Percentiles rank a stretch among this genome's conserved stretches.
phyloP scores from a whole-genome alignment of 352 stramenopile species.

The Phytopythium oedochilum region DNA sequence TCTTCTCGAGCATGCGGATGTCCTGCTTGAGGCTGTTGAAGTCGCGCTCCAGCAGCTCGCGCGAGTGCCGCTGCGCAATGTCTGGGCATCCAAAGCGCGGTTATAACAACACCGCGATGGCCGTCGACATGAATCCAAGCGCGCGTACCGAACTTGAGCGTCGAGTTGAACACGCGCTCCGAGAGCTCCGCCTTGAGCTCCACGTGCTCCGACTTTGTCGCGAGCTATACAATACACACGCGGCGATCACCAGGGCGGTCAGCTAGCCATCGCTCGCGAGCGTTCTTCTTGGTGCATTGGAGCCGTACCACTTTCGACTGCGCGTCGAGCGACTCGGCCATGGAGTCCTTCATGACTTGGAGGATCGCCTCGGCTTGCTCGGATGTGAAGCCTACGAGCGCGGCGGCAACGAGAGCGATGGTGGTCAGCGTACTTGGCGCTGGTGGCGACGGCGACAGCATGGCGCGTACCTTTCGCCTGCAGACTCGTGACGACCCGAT shows the following conservation, averaged over 20 bases:
- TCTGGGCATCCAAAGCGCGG: conserved; percentile 24
- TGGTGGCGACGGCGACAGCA: too few relatives aligned
- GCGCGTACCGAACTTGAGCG: conserved; percentile 77
- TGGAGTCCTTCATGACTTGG: conserved; percentile 76
- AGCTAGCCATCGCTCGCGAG: background rate
- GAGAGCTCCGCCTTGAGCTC: conserved; percentile 84
- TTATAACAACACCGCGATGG: background rate
- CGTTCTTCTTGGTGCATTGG: too few relatives aligned
- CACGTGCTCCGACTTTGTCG: conserved; percentile 84
- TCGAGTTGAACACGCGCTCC: conserved; percentile 87
- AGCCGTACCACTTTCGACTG: conserved; percentile 37
- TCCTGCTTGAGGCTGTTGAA: conserved; percentile 90
- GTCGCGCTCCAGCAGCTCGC: conserved; percentile 83
- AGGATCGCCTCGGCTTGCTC: conserved; percentile 77
- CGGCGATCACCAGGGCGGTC: background rate
- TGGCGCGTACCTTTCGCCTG: conserved; percentile 54
- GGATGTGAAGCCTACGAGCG: conserved; percentile 51
- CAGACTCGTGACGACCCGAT: conserved; percentile 73
- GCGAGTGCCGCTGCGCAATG: conserved; percentile 85
- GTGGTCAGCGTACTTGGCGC: too few relatives aligned
- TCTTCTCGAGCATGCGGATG: conserved; percentile 89
- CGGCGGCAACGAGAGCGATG: too few relatives aligned
- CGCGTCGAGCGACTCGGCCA: conserved; percentile 69
- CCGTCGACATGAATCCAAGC: background rate
- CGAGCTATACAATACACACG: too few relatives aligned